Conservation (phyloP, 202 grass and related monocot genomes). For the Miscanthus sacchariflorus region DNA sequence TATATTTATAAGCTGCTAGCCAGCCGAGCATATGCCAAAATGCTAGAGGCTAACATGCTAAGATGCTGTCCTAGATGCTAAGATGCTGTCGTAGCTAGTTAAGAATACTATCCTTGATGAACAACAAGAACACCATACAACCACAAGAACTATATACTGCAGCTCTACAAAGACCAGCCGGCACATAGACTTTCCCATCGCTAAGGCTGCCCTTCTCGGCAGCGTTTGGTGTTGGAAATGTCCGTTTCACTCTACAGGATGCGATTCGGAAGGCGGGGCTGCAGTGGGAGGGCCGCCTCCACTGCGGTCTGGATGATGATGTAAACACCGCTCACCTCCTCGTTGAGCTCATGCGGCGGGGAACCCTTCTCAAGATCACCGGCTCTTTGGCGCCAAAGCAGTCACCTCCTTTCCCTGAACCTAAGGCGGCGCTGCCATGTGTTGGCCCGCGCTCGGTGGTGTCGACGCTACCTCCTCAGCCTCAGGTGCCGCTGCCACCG, state of each 20-base stretch:
- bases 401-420: neutral
- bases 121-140: too few relatives aligned
- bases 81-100: too few relatives aligned
- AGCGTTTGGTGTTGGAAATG: slow-evolving; percentile 6
- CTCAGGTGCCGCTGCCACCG: too few relatives aligned
- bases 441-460: too few relatives aligned
- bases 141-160: too few relatives aligned
- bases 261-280: slow-evolving; percentile 32
- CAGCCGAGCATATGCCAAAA: too few relatives aligned
- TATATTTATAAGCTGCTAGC: too few relatives aligned
- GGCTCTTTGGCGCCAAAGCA: neutral
- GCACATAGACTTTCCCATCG: too few relatives aligned
- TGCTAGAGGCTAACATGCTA: too few relatives aligned
- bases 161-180: too few relatives aligned
- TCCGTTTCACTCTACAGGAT: slow-evolving; percentile 1
- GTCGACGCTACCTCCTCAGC: neutral
- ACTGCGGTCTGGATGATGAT: slow-evolving; percentile 53
- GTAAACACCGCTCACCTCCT: slow-evolving; percentile 52
- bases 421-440: neutral
- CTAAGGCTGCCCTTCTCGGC: slow-evolving; percentile 41
- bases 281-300: slow-evolving; percentile 46
- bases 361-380: slow-evolving; percentile 38
- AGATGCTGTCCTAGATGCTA: too few relatives aligned
- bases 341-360: slow-evolving; percentile 33
- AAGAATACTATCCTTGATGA: too few relatives aligned